Evolutionary conservation across 129 eudicot genomes (phyloP), one percentile per base, ranked within the genome.

Genomic region (Apium graveolens): DNA sequence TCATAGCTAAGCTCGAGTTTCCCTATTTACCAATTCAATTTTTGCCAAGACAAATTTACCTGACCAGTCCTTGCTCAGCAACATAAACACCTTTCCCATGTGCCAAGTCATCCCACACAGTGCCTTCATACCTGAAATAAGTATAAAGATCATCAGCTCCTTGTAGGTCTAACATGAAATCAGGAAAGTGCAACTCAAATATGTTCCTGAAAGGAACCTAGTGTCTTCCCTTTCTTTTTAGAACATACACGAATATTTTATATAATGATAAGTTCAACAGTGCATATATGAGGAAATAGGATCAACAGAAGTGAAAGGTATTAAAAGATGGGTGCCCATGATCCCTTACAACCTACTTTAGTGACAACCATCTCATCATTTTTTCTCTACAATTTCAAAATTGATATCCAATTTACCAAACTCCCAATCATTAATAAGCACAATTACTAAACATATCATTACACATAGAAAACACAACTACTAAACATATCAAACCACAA

Each of bases 11-110:
- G 5, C 60, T n/a, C 7, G 26, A 66, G 68, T 39, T 66, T 27
- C 39, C 21, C 3, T 65, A 11, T 65, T 4, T 29, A 41, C 34
- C 51, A n/a, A 5, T 42, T 57, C 0, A 57, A 24, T 57, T 9
- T 3, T n/a, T 26, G 4, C 55, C 41, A 27, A 74, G 38, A 73
- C 32, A 43, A 12, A 73, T 87, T 78, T 69, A 94, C 98, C 97
- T 94, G 89, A 91, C 93, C 48, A 94, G 84, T 45, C 97, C 97
- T 70, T 91, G 82, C 81, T 84, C 90, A 78, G 96, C 96, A 82
- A 84, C 91, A 76, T 82, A 90, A 73, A 94, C 97, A 72, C 98
- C 98, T 90, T 91, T 74, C 16, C 98, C 98, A 81, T 94, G 97
- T 11, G 98, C 98, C 86, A 86, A 68, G 85, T 94, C 98, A 87